Conservation (phyloP, 345 rosid species). For the Gossypium sturtianum region DNA sequence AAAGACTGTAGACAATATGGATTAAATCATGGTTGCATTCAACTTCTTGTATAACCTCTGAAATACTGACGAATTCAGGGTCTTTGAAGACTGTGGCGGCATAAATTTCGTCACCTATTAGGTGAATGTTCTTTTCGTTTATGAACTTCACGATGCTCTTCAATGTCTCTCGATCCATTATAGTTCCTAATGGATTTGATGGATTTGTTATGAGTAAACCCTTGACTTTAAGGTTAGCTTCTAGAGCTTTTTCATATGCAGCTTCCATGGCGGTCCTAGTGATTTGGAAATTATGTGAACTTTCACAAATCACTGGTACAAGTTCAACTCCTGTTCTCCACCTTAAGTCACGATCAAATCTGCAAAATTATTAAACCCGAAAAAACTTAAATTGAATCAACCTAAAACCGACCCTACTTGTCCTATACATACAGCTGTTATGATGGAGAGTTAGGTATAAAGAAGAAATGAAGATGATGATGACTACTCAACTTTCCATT, state of each 20-base stretch:
- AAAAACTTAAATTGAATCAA: not conserved
- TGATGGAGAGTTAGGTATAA: not conserved
- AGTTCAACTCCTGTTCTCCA: constrained; percentile 87
- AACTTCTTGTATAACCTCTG: constrained; percentile 55
- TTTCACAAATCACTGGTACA: constrained; percentile 57
- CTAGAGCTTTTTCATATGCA: constrained; percentile 51
- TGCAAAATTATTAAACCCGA: constrained; percentile 19
- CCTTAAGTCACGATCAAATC: constrained; percentile 86
- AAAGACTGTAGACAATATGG: constrained; percentile 77
- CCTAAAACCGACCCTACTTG: not conserved
- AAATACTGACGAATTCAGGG: constrained; percentile 53
- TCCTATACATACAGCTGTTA: not conserved
- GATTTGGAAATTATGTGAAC: constrained; percentile 62
- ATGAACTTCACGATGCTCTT: constrained; percentile 50
- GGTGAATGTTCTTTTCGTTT: constrained; percentile 68
- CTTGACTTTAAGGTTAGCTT: constrained; percentile 49
- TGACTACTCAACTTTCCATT: not conserved
- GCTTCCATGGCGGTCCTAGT: constrained; percentile 61
- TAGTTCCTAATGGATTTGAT: constrained; percentile 83
- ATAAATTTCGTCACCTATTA: constrained; percentile 75
- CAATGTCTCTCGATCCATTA: constrained; percentile 54
- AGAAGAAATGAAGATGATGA: not conserved
- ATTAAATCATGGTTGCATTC: constrained; percentile 50
- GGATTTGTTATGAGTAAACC: constrained; percentile 86
- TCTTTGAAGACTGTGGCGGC: constrained; percentile 68